Conservation (phyloP, 495 filamentous ascomycete genomes). For the Bombardia bombarda region DNA sequence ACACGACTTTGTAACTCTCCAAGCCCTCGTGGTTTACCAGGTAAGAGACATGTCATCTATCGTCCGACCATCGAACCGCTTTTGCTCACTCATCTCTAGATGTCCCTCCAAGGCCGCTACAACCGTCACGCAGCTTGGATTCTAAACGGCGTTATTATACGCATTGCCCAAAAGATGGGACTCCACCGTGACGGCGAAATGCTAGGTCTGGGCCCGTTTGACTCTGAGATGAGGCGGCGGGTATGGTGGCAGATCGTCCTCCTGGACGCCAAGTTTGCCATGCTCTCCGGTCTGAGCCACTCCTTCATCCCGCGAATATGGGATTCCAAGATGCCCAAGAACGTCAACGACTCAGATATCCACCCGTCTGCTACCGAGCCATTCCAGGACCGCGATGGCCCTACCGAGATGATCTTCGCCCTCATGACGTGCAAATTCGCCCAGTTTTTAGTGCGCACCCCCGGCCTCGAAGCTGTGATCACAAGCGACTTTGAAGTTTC, state of each 20-base stretch:
- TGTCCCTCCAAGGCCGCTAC: constrained; percentile 41
- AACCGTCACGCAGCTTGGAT: constrained; percentile 46
- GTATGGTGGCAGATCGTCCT: constrained; percentile 70
- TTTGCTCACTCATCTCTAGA: constrained; percentile 22
- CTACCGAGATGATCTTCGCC: constrained; percentile 63
- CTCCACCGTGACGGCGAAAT: constrained; percentile 62
- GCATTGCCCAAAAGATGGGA: constrained; percentile 67
- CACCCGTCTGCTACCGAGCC: constrained; percentile 48
- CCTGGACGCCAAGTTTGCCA: constrained; percentile 49
- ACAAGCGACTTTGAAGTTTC: constrained; percentile 24
- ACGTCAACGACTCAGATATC: constrained; percentile 52
- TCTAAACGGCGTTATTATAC: constrained; percentile 47
- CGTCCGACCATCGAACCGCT: neutral
- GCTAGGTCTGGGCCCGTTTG: constrained; percentile 55
- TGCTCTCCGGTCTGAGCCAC: constrained; percentile 58
- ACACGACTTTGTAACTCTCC: constrained; percentile 44
- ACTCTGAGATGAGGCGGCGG: constrained; percentile 60
- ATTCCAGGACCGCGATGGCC: constrained; percentile 43
- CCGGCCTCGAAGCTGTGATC: constrained; percentile 34
- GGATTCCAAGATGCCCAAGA: constrained; percentile 44
- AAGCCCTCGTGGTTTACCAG: constrained; percentile 45
- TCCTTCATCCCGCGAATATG: constrained; percentile 37
- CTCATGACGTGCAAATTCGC: constrained; percentile 46
- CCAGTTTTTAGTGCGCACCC: constrained; percentile 37
- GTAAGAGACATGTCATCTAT: constrained; percentile 24